Conservation (phyloP, 108 stramenopile species). For the Skeletonema grethae region DNA sequence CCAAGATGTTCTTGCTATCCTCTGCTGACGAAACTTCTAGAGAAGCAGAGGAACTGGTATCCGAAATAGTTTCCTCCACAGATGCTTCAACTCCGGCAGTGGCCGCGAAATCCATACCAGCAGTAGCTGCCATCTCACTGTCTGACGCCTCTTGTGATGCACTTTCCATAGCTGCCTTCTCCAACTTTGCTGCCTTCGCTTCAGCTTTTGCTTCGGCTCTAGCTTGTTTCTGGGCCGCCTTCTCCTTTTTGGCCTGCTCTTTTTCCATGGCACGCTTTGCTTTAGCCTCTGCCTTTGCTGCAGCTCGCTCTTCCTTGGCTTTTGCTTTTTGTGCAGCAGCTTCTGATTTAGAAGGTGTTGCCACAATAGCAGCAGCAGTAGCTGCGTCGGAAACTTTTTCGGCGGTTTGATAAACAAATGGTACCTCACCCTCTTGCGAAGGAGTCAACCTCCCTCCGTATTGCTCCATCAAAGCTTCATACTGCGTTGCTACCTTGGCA, state of each 20-base stretch:
- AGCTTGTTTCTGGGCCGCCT: conserved; percentile 25
- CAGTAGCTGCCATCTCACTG: conserved; percentile 32
- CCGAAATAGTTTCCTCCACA: neutral
- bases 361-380: conserved; percentile 5
- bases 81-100: conserved; percentile 29
- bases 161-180: conserved; percentile 17
- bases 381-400: neutral
- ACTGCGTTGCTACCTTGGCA: conserved; percentile 39
- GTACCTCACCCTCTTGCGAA: conserved; percentile 37
- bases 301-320: conserved; percentile 38
- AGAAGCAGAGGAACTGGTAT: neutral
- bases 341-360: conserved; percentile 1
- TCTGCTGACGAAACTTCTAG: neutral
- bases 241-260: conserved; percentile 34
- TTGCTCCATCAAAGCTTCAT: conserved; percentile 42
- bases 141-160: conserved; percentile 4
- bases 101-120: conserved; percentile 27
- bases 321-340: conserved; percentile 40
- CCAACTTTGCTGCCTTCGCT: conserved; percentile 28
- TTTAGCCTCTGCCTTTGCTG: conserved; percentile 15
- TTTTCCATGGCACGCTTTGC: conserved; percentile 28
- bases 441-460: conserved; percentile 39
- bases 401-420: conserved; percentile 21
- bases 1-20: conserved; percentile 4
- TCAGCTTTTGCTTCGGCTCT: conserved; percentile 42